Evolutionary conservation across 2,329 filamentous ascomycete genomes (phyloP), one percentile per base, ranked within the genome.

Genomic region (Pyrenophora teres): DNA sequence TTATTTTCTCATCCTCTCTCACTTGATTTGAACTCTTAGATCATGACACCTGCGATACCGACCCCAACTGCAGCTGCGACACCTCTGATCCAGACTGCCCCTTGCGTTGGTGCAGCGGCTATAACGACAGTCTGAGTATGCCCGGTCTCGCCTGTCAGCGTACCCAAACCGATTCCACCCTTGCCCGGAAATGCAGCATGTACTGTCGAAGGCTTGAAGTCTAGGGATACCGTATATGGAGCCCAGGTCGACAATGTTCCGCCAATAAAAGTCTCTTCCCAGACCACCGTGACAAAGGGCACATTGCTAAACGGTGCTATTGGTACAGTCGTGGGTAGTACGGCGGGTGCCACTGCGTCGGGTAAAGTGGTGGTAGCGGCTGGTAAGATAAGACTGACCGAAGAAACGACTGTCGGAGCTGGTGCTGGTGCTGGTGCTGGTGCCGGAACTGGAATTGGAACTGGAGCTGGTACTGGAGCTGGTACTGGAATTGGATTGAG

Each of bases 141-240:
- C 2, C 68, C 69, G 9, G 56, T 50, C 46, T 64, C 43, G 9
- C 67, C 69, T 19, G 65, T 71, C 47, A 73, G 46, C 25, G 68
- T 71, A 6, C 71, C 71, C 68, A 74, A 65, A 1, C 71, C 72
- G 31, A 74, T 65, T 16, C 54, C 50, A 5, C 71, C 71, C 15
- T 50, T 57, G 1, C 68, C 68, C 8, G 71, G 70, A 15, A 40
- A 19, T 3, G 70, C 62, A 13, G 52, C 56, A 42, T 63, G 59
- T 1, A 54, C 59, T 46, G 56, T 57, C 9, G 50, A 39, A 12
- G 56, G 41, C 3, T 56, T 53, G 43, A 70, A 69, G 12, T 64
- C 65, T 12, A 72, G 51, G 3, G 66, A 70, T 13, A 66, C 51
- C 2, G 67, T 68, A 12, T 62, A 45, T 6, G 68, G 69, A 6